These are phyloP conservation scores for Fusarium sp. DNA, from an alignment of 2,329 filamentous ascomycete species.

Conservation along the genomic window DNA sequence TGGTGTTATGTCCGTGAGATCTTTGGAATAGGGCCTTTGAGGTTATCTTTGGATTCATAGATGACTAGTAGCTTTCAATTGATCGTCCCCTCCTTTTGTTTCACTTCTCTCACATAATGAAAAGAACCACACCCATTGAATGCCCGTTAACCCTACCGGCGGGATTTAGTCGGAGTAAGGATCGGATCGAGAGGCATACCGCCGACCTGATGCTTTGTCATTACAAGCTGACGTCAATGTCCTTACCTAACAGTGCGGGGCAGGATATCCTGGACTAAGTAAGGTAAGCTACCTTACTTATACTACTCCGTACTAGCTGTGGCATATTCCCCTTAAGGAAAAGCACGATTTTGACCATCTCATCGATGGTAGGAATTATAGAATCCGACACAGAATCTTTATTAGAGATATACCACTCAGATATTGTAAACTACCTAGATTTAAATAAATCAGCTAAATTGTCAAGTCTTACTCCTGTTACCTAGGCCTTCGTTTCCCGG, in stretches of 20 bases:
- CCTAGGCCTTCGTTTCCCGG: neutral
- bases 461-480: neutral
- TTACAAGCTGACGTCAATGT: conserved; percentile 1
- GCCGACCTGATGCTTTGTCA: conserved; percentile 4
- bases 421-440: neutral
- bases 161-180: conserved; percentile 18
- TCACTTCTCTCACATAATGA: neutral
- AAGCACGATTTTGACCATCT: neutral
- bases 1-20: conserved; percentile 3
- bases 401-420: neutral
- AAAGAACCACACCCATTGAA: neutral
- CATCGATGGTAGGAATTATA: neutral
- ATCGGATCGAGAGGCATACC: conserved; percentile 16
- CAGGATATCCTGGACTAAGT: neutral
- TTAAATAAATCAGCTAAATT: neutral
- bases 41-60: neutral
- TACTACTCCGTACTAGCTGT: neutral
- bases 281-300: neutral
- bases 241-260: neutral
- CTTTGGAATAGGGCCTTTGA: neutral
- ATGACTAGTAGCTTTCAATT: conserved; percentile 15
- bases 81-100: conserved; percentile 24
- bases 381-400: neutral
- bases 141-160: neutral
- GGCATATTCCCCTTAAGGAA: neutral